These are phyloP conservation scores for Olyra latifolia DNA, from an alignment of 176 grass and related monocot species.

Conservation along the genomic window DNA sequence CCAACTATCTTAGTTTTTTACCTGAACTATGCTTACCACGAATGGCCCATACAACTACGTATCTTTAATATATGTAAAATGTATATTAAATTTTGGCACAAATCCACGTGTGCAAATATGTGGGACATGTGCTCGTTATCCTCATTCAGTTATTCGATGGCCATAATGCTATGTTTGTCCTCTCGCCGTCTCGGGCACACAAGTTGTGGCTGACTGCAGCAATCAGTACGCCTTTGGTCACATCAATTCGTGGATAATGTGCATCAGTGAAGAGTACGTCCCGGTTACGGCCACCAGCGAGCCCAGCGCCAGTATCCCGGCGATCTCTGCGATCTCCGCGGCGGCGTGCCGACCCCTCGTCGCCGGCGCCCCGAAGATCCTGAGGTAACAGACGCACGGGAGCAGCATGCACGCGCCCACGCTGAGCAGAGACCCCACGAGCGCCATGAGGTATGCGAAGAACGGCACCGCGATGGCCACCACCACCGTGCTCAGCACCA, in stretches of 20 bases:
- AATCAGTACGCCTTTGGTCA: no score
- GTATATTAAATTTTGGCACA: no score
- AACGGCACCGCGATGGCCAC: constrained; percentile 54
- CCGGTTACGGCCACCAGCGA: constrained; percentile 36
- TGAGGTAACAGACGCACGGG: constrained; percentile 57
- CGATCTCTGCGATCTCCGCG: constrained; percentile 24
- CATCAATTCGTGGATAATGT: constrained; percentile 34
- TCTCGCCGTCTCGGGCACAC: no score
- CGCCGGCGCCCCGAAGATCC: constrained; percentile 21
- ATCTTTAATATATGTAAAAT: no score
- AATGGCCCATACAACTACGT: no score
- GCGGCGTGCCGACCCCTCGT: background rate
- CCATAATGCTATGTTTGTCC: no score
- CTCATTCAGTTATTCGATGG: no score
- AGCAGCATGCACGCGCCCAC: constrained; percentile 47
- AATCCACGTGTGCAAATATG: no score
- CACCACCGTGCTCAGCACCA: constrained; percentile 56
- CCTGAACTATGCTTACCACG: no score
- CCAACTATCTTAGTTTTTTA: no score
- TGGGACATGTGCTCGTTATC: no score
- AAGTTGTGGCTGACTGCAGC: no score
- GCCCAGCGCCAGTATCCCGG: constrained; percentile 36
- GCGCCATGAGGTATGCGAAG: constrained; percentile 67
- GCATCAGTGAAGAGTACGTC: constrained; percentile 46
- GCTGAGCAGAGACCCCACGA: constrained; percentile 53